A percentile compares a stretch with the other conserved stretches of the same genome.
phyloP scores from a whole-genome alignment of 768 basidiomycete genomes.

The Mycena kentingensis region DNA sequence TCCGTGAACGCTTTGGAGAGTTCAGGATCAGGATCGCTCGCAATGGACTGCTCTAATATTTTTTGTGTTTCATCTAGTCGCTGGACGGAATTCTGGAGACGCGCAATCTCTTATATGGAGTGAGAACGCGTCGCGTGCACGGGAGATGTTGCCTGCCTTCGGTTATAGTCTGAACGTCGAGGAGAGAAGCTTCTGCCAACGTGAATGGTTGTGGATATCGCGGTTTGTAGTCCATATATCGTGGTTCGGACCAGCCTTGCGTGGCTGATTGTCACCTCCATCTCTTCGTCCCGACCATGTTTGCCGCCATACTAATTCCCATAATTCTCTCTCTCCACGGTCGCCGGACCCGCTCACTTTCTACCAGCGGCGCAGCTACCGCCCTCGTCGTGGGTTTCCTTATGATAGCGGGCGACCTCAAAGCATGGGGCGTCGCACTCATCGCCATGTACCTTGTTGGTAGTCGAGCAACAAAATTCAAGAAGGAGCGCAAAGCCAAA shows the following conservation, averaged over 20 bases:
- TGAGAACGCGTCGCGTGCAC: not conserved
- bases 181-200: constrained; percentile 57
- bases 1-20: constrained; percentile 63
- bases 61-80: constrained; percentile 66
- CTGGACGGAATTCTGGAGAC: constrained; percentile 69
- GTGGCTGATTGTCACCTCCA: too few relatives aligned
- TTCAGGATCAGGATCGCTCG: constrained; percentile 53
- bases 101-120: constrained; percentile 63
- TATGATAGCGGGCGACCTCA: constrained; percentile 49
- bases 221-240: constrained; percentile 64
- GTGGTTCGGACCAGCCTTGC: not conserved
- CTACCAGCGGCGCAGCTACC: constrained; percentile 71
- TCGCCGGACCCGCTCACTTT: too few relatives aligned
- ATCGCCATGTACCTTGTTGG: constrained; percentile 80
- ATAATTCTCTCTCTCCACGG: too few relatives aligned
- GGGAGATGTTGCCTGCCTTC: constrained; percentile 53
- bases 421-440: constrained; percentile 59
- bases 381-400: constrained; percentile 78
- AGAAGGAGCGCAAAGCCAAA: constrained; percentile 70
- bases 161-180: constrained; percentile 68
- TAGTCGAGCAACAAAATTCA: constrained; percentile 83
- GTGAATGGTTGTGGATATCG: constrained; percentile 78
- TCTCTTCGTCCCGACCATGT: too few relatives aligned
- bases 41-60: constrained; percentile 51
- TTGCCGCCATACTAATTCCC: too few relatives aligned